Base-by-base conservation (phyloP, 805 yeast species). In the Candida andamanensis region DNA sequence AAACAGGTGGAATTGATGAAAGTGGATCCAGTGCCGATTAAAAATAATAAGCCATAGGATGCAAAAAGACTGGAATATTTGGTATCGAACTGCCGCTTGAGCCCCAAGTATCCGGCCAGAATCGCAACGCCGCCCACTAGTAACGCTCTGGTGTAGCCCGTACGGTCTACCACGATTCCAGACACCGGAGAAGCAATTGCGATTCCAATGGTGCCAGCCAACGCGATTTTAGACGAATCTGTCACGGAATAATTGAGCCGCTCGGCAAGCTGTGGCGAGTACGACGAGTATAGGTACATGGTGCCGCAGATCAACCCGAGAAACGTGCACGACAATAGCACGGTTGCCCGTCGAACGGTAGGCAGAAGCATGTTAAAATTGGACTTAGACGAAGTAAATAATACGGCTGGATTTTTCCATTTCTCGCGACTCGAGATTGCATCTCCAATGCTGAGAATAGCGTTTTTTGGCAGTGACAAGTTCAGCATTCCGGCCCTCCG, bases 381-480 rank as follows among this genome's bases (percentile, higher is more conserved):
- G 10, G 22, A 8, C 10, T 19, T 19, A 19, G 22, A 19, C 22
- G 8, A 19, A 19, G 11, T 9, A 11, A 19, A n/a, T n/a, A n/a
- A n/a, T n/a, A n/a, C n/a, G n/a, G n/a, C n/a, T n/a, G n/a, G n/a
- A n/a, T n/a, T n/a, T n/a, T n/a, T n/a, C n/a, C n/a, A n/a, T n/a
- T n/a, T n/a, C n/a, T n/a, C n/a, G n/a, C n/a, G n/a, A n/a, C n/a
- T n/a, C n/a, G n/a, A n/a, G n/a, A n/a, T n/a, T n/a, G n/a, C n/a
- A n/a, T n/a, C n/a, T n/a, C n/a, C n/a, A n/a, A n/a, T n/a, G n/a
- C n/a, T 30, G 17, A 24, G 17, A 21, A 27, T 37, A n/a, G 84
- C 86, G 1, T 83, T 75, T 48, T 85, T 85, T 53, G 95, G 95
- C 1, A 74, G 87, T 1, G 95, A 85, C 49, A 54, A 52, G 15